Percentiles rank a stretch among this genome's conserved stretches.
These are phyloP conservation scores for Microstegium vimineum DNA, from an alignment of 176 grass and related monocot species.

Conservation along the genomic window DNA sequence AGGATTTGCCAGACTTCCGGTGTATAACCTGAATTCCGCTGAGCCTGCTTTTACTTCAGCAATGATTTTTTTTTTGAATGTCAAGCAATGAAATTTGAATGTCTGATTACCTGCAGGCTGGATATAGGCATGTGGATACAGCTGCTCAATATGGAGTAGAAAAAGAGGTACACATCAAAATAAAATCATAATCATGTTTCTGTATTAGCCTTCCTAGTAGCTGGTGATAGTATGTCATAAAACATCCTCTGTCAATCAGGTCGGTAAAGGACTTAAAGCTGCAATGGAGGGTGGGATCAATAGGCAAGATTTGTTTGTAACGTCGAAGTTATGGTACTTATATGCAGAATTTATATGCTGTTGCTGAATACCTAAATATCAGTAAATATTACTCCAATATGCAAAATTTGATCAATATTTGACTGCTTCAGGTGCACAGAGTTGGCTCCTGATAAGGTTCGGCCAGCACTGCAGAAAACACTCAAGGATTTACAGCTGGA, in stretches of 20 bases:
- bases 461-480: conserved; percentile 44
- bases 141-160: too few relatives aligned
- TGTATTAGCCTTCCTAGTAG: too few relatives aligned
- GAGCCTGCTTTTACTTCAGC: too few relatives aligned
- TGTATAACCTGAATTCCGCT: neutral
- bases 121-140: too few relatives aligned
- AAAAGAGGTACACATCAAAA: neutral
- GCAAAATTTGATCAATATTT: neutral
- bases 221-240: neutral
- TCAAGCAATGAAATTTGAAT: too few relatives aligned
- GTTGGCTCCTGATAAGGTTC: conserved; percentile 58
- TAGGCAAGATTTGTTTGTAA: conserved; percentile 74
- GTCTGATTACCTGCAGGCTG: too few relatives aligned
- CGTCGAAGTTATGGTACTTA: conserved; percentile 71
- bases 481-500: conserved; percentile 70
- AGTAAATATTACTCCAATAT: neutral
- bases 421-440: conserved; percentile 56
- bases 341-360: neutral
- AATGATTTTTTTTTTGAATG: too few relatives aligned
- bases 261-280: conserved; percentile 54
- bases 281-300: conserved; percentile 62
- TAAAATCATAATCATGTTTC: too few relatives aligned
- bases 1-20: neutral
- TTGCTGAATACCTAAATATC: neutral
- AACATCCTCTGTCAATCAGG: conserved; percentile 30